phyloP scores from a whole-genome alignment of 371 early-diverging fungal species.

The Mucor velutinosus region DNA sequence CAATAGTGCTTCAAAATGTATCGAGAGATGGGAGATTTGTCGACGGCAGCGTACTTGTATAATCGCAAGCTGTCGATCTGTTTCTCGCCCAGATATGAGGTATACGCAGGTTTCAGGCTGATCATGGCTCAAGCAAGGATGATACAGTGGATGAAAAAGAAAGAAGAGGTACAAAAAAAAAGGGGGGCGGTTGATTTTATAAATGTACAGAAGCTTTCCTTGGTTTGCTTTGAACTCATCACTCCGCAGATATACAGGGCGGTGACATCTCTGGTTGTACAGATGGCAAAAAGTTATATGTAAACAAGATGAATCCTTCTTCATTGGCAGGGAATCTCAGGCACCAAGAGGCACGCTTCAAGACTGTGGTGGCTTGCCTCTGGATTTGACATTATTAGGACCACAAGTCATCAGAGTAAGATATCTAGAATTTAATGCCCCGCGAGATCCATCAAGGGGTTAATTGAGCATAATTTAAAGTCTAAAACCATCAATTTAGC shows the following conservation, averaged over 20 bases:
- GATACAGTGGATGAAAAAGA: neutral
- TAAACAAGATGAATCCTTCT: neutral
- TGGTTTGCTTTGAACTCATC: neutral
- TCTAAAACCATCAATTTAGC: neutral
- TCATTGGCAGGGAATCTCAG: neutral
- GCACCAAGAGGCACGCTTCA: neutral
- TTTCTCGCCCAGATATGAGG: constrained; percentile 41
- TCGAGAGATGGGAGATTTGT: constrained; percentile 84
- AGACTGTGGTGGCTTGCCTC: neutral
- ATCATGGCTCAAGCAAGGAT: neutral
- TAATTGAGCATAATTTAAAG: neutral
- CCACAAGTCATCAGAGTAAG: no score
- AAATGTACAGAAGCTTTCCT: neutral
- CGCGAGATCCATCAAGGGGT: neutral
- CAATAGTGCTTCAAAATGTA: constrained; percentile 88
- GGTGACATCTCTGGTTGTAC: constrained; percentile 3
- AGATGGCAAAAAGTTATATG: neutral
- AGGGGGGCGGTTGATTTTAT: neutral
- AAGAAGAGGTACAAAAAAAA: constrained; percentile 6
- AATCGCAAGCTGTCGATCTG: constrained; percentile 75
- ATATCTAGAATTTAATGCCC: neutral
- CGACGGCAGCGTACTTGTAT: constrained; percentile 85
- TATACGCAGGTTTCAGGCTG: constrained; percentile 13
- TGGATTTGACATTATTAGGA: neutral
- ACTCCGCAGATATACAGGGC: neutral